Evolutionary conservation across 345 rosid genomes (phyloP).

Genomic region (Cochlearia excelsa): DNA sequence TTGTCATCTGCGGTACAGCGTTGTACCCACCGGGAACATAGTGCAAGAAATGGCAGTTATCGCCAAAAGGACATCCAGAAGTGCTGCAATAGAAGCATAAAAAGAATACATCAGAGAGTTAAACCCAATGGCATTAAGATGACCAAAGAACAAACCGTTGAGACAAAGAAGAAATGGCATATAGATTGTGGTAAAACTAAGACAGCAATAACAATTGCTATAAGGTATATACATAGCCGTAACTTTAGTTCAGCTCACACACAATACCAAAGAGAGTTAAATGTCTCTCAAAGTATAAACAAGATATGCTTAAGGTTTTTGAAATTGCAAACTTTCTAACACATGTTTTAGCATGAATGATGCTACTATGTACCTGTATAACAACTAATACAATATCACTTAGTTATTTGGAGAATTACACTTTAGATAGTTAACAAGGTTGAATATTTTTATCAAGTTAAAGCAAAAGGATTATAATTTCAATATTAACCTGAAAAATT

Average conservation of each 20-base stretch:
- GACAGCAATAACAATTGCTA: not conserved
- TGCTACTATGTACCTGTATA: slow-evolving; percentile 28
- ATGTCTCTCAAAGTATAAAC: slow-evolving; percentile 19
- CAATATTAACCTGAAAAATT: slow-evolving; percentile 86
- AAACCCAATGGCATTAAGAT: slow-evolving; percentile 1
- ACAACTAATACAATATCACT: slow-evolving; percentile 29
- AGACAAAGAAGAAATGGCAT: slow-evolving; percentile 1
- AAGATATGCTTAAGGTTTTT: not conserved
- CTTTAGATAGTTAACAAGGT: slow-evolving; percentile 24
- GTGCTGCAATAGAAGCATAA: slow-evolving; percentile 31
- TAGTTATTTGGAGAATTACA: not conserved
- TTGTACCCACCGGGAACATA: slow-evolving; percentile 79
- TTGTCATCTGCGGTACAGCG: slow-evolving; percentile 76
- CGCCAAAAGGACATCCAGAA: slow-evolving; percentile 51
- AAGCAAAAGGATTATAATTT: slow-evolving; percentile 40
- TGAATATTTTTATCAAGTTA: slow-evolving; percentile 45
- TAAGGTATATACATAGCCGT: not conserved
- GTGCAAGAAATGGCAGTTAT: slow-evolving; percentile 84
- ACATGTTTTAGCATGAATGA: slow-evolving; percentile 4
- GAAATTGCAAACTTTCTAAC: slow-evolving; percentile 5
- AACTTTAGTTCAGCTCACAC: not conserved
- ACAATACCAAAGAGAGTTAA: not conserved
- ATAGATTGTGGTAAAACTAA: not conserved
- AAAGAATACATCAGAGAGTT: not conserved
- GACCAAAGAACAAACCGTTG: not conserved